phyloP scores from a whole-genome alignment of 2,329 filamentous ascomycete genomes.

The Blumeria hordei region DNA sequence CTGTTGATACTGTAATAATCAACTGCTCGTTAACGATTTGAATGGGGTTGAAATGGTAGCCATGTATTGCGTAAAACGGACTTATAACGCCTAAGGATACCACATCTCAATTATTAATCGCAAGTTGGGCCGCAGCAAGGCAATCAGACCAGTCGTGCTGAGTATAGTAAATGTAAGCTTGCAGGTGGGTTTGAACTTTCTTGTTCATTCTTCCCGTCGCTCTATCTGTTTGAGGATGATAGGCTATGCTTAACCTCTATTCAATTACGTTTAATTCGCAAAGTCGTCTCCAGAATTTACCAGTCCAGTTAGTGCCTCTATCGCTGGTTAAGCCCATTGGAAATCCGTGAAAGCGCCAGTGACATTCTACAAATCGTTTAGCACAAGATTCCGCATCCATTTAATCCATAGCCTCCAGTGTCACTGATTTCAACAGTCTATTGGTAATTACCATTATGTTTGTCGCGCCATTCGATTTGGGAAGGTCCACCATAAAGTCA shows the following conservation, averaged over 20 bases:
- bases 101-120: too few species aligned
- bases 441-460: constrained; percentile 1
- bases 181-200: background rate
- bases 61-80: too few species aligned
- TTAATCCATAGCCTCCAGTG: background rate
- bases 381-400: too few species aligned
- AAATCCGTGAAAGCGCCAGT: constrained; percentile 1
- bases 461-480: background rate
- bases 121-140: too few species aligned
- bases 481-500: constrained; percentile 1
- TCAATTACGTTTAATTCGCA: background rate
- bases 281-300: constrained; percentile 1
- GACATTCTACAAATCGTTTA: too few species aligned
- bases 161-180: too few species aligned
- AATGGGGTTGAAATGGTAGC: too few species aligned
- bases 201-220: background rate
- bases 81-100: too few species aligned
- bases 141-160: too few species aligned
- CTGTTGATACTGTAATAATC: too few species aligned
- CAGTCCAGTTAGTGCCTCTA: background rate
- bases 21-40: too few species aligned
- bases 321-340: background rate
- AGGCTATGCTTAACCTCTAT: background rate
- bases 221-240: constrained; percentile 1
- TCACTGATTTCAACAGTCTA: background rate